phyloP scores from a whole-genome alignment of 75 land plant genomes.

The Isoetes taiwanensis region DNA sequence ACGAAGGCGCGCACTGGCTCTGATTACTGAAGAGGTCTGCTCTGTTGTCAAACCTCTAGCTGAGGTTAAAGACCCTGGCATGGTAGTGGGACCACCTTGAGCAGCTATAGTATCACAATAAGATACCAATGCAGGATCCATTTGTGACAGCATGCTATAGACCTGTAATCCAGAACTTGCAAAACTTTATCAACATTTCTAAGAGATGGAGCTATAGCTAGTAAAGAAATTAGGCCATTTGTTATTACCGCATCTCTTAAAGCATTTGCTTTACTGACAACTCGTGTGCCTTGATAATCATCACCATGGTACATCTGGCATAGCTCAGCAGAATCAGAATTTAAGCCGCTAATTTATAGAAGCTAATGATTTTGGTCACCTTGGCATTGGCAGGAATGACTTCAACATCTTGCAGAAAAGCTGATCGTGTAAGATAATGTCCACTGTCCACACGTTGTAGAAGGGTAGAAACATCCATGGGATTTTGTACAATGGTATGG shows the following conservation, averaged over 20 bases:
- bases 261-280: slow-evolving; percentile 89
- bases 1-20: slow-evolving; percentile 84
- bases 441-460: slow-evolving; percentile 83
- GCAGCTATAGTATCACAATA: slow-evolving; percentile 74
- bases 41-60: slow-evolving; percentile 32
- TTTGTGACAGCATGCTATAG: slow-evolving; percentile 81
- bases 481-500: slow-evolving; percentile 67
- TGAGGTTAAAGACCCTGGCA: slow-evolving; percentile 12
- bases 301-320: slow-evolving; percentile 83
- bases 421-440: slow-evolving; percentile 50
- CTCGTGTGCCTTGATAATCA: slow-evolving; percentile 80
- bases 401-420: slow-evolving; percentile 77
- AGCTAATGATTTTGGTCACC: slow-evolving; percentile 21
- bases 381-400: slow-evolving; percentile 80
- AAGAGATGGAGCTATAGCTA: not conserved
- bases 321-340: not conserved
- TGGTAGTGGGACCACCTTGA: slow-evolving; percentile 60
- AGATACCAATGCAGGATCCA: slow-evolving; percentile 74
- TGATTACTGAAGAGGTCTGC: slow-evolving; percentile 27
- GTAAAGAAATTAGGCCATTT: slow-evolving; percentile 6
- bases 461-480: slow-evolving; percentile 89
- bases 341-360: not conserved
- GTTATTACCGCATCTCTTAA: slow-evolving; percentile 90
- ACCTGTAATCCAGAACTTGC: slow-evolving; percentile 33
- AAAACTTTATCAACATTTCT: too few relatives aligned